Base-by-base conservation (phyloP, 164 flowering plant genomes). In the Brasenia schreberi region DNA sequence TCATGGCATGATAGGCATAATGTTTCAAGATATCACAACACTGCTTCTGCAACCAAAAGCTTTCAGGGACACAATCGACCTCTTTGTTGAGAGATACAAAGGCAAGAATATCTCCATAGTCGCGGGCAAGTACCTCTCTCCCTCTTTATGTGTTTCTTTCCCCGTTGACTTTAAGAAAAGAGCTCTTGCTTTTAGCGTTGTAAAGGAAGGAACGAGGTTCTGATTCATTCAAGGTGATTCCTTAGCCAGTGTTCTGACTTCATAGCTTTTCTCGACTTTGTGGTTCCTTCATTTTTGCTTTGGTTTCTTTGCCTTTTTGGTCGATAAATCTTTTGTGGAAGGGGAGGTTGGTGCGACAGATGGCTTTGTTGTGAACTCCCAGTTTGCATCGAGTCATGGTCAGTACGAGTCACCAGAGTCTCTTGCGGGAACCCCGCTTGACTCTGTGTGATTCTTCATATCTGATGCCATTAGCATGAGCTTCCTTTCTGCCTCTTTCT, bases 1-100 rank as follows among this genome's bases (percentile, higher is more conserved):
- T 16, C 60, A 58, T 58, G 60, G 3, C 4, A 19, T 71, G 67
- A 67, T 82, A 93, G 97, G 98, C 76, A 93, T 93, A 44, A 86
- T 88, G 96, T 93, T 93, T 73, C 98, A 87, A 67, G 98, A 90
- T 69, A 85, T 93, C 44, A 90, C 98, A 4, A 90, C 98, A 62
- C 75, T 90, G 68, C 75, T 90, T 43, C 94, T 90, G 44, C 86
- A 93, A 69, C 89, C 88, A 0, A 84, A 85, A 63, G 92, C 88
- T 1, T 93, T 93, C 79, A 88, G 84, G 71, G 81, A 93, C 78
- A 86, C 98, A 2, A 72, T 93, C n/a, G 96, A 93, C 76, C 70
- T 93, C 80, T 93, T 90, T 74, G 89, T 93, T 16, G 96, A 90
- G 80, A 77, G 96, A 62, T 93, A 90, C 79, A 86, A 82, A 69